Evolutionary conservation across 306 rosid species (phyloP), one percentile per base, ranked within the genome.

Genomic region (Mucuna pruriens): DNA sequence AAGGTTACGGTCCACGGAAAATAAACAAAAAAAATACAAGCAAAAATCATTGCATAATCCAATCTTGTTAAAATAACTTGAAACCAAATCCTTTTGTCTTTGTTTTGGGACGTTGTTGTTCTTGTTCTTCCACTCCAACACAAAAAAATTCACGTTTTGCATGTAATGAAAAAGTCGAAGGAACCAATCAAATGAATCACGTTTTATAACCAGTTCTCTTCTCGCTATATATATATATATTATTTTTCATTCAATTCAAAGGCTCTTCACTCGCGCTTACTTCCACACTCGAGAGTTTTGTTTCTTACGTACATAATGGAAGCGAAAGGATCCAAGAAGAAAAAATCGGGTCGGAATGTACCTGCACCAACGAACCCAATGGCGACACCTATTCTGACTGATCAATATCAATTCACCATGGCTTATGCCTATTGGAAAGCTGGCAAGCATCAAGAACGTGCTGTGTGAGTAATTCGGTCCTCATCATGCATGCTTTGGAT

Each of bases 361-460:
- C 80, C 40, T 0, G 87, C 88, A 3, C 98, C 98, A 11, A 90
- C 92, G 42, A 94, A 94, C 51, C 97, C 98, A 20, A 92, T 94
- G 94, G 97, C 92, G 15, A 85, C 98, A 70, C 98, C 98, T 60
- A 86, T 94, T 58, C 92, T 94, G 8, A 94, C 97, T 58, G 98
- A 94, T 89, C 97, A 82, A 68, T 94, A 94, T 78, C 98, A 92
- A 86, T 94, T 90, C 89, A 94, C 97, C 73, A 94, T 94, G 98
- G 97, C 97, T 80, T 94, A 94, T 79, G 94, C 97, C 9, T 94
- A 94, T 84, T 94, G 98, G 98, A 94, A 89, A 90, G 94, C 97
- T 81, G 92, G 94, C 87, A 94, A 94, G 85, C 97, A 91, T 66
- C 79, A 85, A 81, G 91, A 94, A 20, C 94, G 89, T 42, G 97